A percentile compares a stretch with the other conserved stretches of the same genome.
phyloP scores from a whole-genome alignment of 2,329 filamentous ascomycete species.

The Fusarium proliferatum region DNA sequence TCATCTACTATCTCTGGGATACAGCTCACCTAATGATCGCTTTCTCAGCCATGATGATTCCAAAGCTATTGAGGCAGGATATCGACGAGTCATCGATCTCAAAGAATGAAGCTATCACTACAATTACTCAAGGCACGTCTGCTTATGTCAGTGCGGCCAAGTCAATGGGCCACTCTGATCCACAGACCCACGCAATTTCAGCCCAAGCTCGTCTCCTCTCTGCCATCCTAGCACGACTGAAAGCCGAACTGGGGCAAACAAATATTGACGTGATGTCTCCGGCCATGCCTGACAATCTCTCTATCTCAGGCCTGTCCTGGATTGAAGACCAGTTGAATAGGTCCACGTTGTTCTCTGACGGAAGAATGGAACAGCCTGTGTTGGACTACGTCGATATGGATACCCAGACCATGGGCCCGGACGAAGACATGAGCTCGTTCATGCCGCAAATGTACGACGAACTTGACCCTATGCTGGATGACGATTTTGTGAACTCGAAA shows the following conservation, averaged over 20 bases:
- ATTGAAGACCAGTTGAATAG: background rate
- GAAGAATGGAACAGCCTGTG: background rate
- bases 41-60: background rate
- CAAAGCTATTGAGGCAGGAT: background rate
- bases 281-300: background rate
- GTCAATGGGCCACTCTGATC: background rate
- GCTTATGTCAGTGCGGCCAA: background rate
- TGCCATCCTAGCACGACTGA: background rate
- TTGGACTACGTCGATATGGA: background rate
- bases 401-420: rapidly evolving
- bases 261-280: background rate
- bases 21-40: background rate
- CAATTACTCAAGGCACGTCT: background rate
- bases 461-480: rapidly evolving
- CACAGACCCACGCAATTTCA: background rate
- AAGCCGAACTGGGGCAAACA: rapidly evolving
- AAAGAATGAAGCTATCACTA: background rate
- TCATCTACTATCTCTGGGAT: constrained; percentile 7
- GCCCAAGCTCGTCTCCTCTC: background rate
- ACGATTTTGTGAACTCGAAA: background rate
- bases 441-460: background rate
- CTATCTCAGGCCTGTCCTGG: background rate
- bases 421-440: background rate
- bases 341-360: background rate
- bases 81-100: background rate